Evolutionary conservation across 2,329 filamentous ascomycete genomes (phyloP).

Genomic region (Phaeosphaeria sp.): DNA sequence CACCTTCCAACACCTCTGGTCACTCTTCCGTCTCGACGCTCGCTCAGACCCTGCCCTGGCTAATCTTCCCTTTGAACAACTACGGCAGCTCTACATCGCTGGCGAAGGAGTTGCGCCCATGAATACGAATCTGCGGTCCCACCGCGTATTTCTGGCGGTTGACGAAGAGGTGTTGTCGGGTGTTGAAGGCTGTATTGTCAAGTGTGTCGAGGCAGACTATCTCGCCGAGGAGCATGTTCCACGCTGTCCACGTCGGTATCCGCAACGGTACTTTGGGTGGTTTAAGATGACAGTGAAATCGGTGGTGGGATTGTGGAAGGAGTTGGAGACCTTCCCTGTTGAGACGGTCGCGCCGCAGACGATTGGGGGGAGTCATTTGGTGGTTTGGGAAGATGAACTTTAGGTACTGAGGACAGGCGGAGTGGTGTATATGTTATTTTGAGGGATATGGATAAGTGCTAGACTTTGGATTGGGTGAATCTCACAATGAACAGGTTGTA

Average conservation of each 20-base stretch:
- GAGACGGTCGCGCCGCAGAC: slow-evolving; percentile 3
- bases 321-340: background rate
- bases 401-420: too few relatives aligned
- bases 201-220: slow-evolving; percentile 15
- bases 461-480: too few relatives aligned
- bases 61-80: slow-evolving; percentile 14
- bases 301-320: slow-evolving; percentile 6
- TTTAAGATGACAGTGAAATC: slow-evolving; percentile 8
- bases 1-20: slow-evolving; percentile 10
- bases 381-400: slow-evolving; percentile 3
- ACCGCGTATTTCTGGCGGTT: slow-evolving; percentile 13
- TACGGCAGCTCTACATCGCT: slow-evolving; percentile 17
- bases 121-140: slow-evolving; percentile 8
- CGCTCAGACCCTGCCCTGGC: slow-evolving; percentile 15
- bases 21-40: slow-evolving; percentile 20
- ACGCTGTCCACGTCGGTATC: slow-evolving; percentile 5
- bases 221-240: slow-evolving; percentile 8
- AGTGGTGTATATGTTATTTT: too few relatives aligned
- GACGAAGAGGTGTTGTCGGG: slow-evolving; percentile 14
- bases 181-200: slow-evolving; percentile 6
- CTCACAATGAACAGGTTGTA: too few relatives aligned
- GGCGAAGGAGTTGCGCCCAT: slow-evolving; percentile 15
- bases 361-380: slow-evolving; percentile 9
- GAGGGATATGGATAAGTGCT: too few relatives aligned
- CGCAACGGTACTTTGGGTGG: slow-evolving; percentile 15